Evolutionary conservation across 441 rosid species (phyloP).

Genomic region (Lagerstroemia fauriei): DNA sequence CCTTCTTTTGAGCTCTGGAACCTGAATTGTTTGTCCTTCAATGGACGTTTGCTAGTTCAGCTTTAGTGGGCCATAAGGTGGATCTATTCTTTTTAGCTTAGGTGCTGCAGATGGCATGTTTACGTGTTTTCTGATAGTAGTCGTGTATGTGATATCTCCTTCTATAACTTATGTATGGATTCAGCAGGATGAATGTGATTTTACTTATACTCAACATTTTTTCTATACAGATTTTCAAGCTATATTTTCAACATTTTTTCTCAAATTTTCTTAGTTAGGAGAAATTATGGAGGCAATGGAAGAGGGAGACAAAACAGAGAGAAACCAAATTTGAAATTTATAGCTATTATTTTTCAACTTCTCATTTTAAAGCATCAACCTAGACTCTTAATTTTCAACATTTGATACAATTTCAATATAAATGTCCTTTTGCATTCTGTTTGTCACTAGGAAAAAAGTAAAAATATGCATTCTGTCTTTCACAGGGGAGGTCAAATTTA

Average conservation of each 20-base stretch:
- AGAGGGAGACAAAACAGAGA: not conserved
- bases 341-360: not conserved
- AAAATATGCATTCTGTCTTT: too few relatives aligned
- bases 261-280: not conserved
- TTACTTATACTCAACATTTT: not conserved
- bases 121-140: not conserved
- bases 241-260: too few relatives aligned
- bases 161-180: not conserved
- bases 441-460: too few relatives aligned
- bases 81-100: not conserved
- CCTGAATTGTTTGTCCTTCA: too few relatives aligned
- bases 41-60: not conserved
- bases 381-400: not conserved
- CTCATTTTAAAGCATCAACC: not conserved
- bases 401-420: not conserved
- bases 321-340: not conserved
- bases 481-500: too few relatives aligned
- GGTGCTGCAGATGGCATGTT: not conserved
- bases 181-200: not conserved
- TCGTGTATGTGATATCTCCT: not conserved
- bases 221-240: not conserved
- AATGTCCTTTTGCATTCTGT: not conserved
- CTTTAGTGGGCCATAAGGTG: not conserved
- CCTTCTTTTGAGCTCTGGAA: not conserved
- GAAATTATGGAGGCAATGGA: not conserved